Base-by-base conservation (phyloP, 768 basidiomycete genomes). In the Hydnum rufescens region DNA sequence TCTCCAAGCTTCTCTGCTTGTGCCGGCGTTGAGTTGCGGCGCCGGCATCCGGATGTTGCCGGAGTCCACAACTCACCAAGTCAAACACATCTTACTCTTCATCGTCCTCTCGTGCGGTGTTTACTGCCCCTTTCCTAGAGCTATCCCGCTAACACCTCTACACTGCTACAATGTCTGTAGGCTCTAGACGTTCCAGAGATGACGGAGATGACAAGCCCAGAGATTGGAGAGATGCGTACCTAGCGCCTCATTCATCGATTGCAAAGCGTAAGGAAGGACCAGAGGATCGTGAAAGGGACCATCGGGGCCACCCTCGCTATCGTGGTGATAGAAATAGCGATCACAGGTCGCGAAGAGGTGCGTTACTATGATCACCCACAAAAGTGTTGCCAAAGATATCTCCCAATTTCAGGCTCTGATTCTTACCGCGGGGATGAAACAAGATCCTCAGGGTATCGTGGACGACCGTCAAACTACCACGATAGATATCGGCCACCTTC, bases 211-310 rank as follows among this genome's bases (percentile, higher is more conserved):
- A 49, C 6, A 26, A 74, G 28, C 67, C 69, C 3, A 72, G 71
- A 58, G 77, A 80, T 57, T 81, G 82, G 80, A 67, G 78, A 53
- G 83, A 85, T 56, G 78, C 76, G 0, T 73, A 80, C 58, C 58
- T 80, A 60, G 75, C 65, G 63, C 23, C 62, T 63, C 44, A 26
- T 26, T 8, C 16, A 6, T 13, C 44, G 16, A 6, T 8, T 13
- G 18, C 28, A 50, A 50, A 32, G 49, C 28, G 49, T 29, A 32
- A 32, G 31, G 49, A 32, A 6, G 31, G 49, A 13, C 49, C 55
- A 23, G 25, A 52, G 18, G 44, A 52, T 13, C 19, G 51, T 43
- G 31, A 61, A 57, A 18, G 59, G 61, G 52, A 67, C 22, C 4
- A 34, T n/a, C 49, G 32, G 31, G 30, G 32, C 29, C 32, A 52